Evolutionary conservation across 83 land plant species (phyloP), one percentile per base, ranked within the genome.

Genomic region (Picea engelmannii): DNA sequence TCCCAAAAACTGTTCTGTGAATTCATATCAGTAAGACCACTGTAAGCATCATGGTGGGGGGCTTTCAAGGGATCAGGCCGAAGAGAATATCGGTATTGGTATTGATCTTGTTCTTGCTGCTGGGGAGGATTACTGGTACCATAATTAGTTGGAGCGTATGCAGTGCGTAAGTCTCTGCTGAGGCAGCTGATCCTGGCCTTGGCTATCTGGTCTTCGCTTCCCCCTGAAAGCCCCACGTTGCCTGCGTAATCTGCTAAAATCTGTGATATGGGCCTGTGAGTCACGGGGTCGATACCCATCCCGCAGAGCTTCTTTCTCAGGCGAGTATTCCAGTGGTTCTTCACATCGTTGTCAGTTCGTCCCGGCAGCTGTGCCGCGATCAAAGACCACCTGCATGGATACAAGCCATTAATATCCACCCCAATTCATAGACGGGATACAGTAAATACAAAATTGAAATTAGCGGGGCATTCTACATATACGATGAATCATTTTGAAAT

Each of bases 281-380:
- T 82, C 55, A 78, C 78, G 7, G 87, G 85, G 71, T 82, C 85
- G 24, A 82, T 84, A 25, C 86, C 86, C 86, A 80, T 80, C 25
- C 83, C 73, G 18, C 73, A 62, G 15, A 84, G 73, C 79, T 75
- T 73, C 69, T 81, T 84, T 69, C 81, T 84, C 58, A 84, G 74
- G 47, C 81, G 75, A 17, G 86, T 81, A 77, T 84, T 84, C 86
- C 86, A 84, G 27, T 84, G 64, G 79, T 84, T 84, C 20, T 84
- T 84, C n/a, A 84, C 79, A n/a, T 84, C 86, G 79, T 84, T 84
- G 79, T 84, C 86, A 11, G 86, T 84, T 24, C 86, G 79, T 38
- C 86, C 86, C 3, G 83, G 83, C 47, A 84, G 47, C 76, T 81
- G 82, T 25, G 86, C 83, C 42, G 86, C 86, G n/a, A 84, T 84